Conservation (phyloP, 371 early-diverging fungal species). For the Dichotomocladium elegans region DNA sequence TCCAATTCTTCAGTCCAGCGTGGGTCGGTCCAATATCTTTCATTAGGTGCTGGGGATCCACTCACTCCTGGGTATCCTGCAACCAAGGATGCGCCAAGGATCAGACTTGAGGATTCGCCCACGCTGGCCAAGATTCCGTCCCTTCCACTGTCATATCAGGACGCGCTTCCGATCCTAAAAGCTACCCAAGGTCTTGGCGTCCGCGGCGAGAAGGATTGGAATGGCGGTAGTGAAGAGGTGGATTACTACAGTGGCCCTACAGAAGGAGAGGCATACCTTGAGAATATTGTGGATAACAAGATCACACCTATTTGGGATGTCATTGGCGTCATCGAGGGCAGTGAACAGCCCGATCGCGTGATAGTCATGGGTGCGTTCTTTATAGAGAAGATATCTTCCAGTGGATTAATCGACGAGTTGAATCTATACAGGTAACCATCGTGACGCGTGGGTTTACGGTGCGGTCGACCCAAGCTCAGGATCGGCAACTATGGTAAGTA, state of each 20-base stretch:
- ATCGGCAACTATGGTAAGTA: slow-evolving; percentile 50
- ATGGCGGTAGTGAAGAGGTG: slow-evolving; percentile 47
- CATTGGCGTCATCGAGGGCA: slow-evolving; percentile 54
- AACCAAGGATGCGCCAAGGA: slow-evolving; percentile 44
- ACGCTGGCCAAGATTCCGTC: slow-evolving; percentile 62
- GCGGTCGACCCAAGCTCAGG: slow-evolving; percentile 70
- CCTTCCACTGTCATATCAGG: slow-evolving; percentile 61
- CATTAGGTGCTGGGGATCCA: slow-evolving; percentile 60
- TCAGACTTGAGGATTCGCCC: slow-evolving; percentile 40
- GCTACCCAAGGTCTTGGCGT: slow-evolving; percentile 48
- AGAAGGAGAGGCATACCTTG: slow-evolving; percentile 43
- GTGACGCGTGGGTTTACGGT: slow-evolving; percentile 67
- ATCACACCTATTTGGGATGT: slow-evolving; percentile 65
- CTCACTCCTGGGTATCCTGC: slow-evolving; percentile 63
- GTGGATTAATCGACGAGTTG: background rate
- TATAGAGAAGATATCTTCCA: background rate
- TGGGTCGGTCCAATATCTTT: slow-evolving; percentile 53
- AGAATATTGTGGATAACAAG: slow-evolving; percentile 52
- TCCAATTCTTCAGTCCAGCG: slow-evolving; percentile 54
- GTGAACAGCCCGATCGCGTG: slow-evolving; percentile 49
- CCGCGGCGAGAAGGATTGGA: slow-evolving; percentile 26
- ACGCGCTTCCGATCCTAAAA: slow-evolving; percentile 56
- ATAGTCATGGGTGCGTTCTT: slow-evolving; percentile 46
- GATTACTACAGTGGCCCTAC: slow-evolving; percentile 58
- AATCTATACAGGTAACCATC: slow-evolving; percentile 46